Conservation (phyloP, 1,284 basidiomycete species). For the Malassezia sympodialis region DNA sequence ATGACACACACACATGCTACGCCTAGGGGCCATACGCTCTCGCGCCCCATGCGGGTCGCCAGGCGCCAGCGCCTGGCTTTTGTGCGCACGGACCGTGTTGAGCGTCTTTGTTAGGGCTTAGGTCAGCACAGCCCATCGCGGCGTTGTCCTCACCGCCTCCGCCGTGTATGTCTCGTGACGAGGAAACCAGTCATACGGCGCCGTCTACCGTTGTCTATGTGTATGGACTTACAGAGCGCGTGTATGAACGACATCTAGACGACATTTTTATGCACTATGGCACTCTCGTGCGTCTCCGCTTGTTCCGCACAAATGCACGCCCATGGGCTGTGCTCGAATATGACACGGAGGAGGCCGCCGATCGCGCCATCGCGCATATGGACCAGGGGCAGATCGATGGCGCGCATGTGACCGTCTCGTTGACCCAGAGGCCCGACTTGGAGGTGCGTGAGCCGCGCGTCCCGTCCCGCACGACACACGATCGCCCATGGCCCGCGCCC, state of each 20-base stretch:
- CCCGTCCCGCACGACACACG: background rate
- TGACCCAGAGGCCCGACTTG: background rate
- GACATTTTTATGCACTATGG: constrained; percentile 32
- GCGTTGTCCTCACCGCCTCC: background rate
- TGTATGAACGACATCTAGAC: constrained; percentile 21
- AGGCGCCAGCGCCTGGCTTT: background rate
- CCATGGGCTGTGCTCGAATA: constrained; percentile 19
- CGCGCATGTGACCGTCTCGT: background rate
- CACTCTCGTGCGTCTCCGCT: background rate
- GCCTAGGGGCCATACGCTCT: background rate
- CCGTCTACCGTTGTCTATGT: constrained; percentile 13
- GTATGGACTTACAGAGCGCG: constrained; percentile 17
- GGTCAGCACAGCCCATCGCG: background rate
- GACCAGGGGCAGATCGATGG: constrained; percentile 35
- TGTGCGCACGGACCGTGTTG: background rate
- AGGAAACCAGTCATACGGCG: background rate
- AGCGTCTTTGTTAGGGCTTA: background rate
- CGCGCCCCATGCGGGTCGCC: background rate
- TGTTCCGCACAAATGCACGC: background rate
- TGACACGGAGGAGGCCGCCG: constrained; percentile 13
- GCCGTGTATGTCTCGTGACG: background rate
- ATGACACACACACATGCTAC: background rate
- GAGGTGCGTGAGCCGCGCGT: background rate
- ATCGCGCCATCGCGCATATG: constrained; percentile 28
- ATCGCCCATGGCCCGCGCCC: background rate